These are phyloP conservation scores for Xylariaceae sp. DNA, from an alignment of 2,329 filamentous ascomycete genomes.

Conservation along the genomic window DNA sequence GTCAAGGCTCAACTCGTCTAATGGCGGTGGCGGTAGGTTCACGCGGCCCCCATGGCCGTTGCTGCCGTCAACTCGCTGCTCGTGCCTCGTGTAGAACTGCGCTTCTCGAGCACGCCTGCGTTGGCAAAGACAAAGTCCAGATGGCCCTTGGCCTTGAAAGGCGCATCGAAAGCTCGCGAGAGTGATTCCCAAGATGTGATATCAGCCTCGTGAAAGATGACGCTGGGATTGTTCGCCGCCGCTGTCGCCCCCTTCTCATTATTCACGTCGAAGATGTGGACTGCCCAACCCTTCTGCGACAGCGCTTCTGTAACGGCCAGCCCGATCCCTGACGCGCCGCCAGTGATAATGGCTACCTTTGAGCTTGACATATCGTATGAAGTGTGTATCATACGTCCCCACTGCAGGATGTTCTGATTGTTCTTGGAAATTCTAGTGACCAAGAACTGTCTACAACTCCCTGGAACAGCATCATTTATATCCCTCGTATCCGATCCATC, in stretches of 20 bases:
- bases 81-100: slow-evolving; percentile 30
- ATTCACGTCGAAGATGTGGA: slow-evolving; percentile 31
- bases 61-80: neutral
- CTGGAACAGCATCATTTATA: too few relatives aligned
- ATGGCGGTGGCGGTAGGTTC: slow-evolving; percentile 35
- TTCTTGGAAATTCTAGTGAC: too few relatives aligned
- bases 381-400: too few relatives aligned
- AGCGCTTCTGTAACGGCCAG: slow-evolving; percentile 33
- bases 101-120: slow-evolving; percentile 33
- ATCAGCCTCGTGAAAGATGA: slow-evolving; percentile 26
- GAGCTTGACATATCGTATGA: slow-evolving; percentile 18
- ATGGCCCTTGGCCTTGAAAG: slow-evolving; percentile 23
- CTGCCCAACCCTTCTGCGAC: slow-evolving; percentile 29
- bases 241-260: slow-evolving; percentile 8
- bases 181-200: slow-evolving; percentile 29
- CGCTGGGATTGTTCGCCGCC: neutral
- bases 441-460: too few relatives aligned
- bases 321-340: slow-evolving; percentile 36
- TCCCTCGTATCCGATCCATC: too few relatives aligned
- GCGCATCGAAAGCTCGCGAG: slow-evolving; percentile 28
- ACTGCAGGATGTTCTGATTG: too few relatives aligned
- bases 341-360: slow-evolving; percentile 34
- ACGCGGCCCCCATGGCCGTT: neutral
- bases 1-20: slow-evolving; percentile 38
- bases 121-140: slow-evolving; percentile 37